Evolutionary conservation across 148 eudicot species (phyloP).

Genomic region (Amaranthus palmeri): DNA sequence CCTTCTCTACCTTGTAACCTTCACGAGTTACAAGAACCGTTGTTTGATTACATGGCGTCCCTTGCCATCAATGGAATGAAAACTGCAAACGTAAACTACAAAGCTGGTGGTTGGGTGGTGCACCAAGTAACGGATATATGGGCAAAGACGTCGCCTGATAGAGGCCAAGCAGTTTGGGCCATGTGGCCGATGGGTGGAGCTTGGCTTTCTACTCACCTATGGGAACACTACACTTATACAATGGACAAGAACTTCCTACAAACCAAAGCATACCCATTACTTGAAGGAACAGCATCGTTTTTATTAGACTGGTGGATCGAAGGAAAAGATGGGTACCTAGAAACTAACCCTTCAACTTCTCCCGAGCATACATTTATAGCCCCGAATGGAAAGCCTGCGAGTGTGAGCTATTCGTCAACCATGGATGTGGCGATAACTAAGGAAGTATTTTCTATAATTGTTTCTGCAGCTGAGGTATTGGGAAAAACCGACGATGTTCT

Average conservation of each 20-base stretch:
- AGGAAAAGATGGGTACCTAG: slow-evolving; percentile 54
- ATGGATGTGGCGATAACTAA: slow-evolving; percentile 80
- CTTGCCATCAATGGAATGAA: slow-evolving; percentile 60
- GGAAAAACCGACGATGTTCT: slow-evolving; percentile 55
- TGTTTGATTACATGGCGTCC: slow-evolving; percentile 57
- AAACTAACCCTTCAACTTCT: slow-evolving; percentile 90
- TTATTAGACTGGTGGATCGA: slow-evolving; percentile 81
- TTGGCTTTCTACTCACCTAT: slow-evolving; percentile 88
- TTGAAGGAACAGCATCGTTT: slow-evolving; percentile 69
- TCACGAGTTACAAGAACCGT: slow-evolving; percentile 72
- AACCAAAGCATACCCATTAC: slow-evolving; percentile 62
- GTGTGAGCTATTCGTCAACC: slow-evolving; percentile 85
- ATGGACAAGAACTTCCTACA: slow-evolving; percentile 68
- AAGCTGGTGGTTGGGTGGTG: slow-evolving; percentile 77
- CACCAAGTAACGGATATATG: slow-evolving; percentile 80
- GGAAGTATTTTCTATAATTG: slow-evolving; percentile 55
- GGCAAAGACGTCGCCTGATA: slow-evolving; percentile 81
- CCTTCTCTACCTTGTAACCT: slow-evolving; percentile 82
- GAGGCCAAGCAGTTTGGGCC: slow-evolving; percentile 78
- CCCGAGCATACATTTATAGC: slow-evolving; percentile 76
- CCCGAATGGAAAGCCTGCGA: slow-evolving; percentile 76
- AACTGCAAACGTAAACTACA: slow-evolving; percentile 76
- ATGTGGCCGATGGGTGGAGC: slow-evolving; percentile 98
- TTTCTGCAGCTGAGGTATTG: slow-evolving; percentile 67
- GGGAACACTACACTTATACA: slow-evolving; percentile 84